A percentile compares a stretch with the other conserved stretches of the same genome.
Evolutionary conservation across 805 yeast genomes (phyloP).

Genomic region (Spathaspora boniae): DNA sequence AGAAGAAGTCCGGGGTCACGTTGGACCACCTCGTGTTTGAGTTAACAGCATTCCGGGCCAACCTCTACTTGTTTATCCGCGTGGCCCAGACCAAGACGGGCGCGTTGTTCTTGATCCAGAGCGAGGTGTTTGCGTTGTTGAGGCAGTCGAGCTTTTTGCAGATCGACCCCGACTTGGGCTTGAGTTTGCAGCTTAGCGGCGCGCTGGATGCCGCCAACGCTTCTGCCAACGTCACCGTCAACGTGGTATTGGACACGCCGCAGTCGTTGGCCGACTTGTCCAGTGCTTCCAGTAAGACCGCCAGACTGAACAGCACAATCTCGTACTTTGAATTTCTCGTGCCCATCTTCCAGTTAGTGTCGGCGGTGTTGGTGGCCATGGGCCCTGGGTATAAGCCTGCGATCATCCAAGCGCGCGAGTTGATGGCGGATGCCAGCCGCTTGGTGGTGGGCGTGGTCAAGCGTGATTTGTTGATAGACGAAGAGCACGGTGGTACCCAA

Average conservation of each 20-base stretch:
- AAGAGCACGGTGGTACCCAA: conserved; percentile 12
- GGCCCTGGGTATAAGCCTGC: conserved; percentile 72
- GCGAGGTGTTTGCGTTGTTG: conserved; percentile 65
- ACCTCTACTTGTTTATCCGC: conserved; percentile 64
- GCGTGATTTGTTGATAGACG: conserved; percentile 45
- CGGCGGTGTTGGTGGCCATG: conserved; percentile 65
- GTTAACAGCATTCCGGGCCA: conserved; percentile 70
- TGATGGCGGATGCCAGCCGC: conserved; percentile 51
- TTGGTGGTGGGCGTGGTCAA: conserved; percentile 62
- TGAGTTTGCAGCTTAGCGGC: conserved; percentile 39
- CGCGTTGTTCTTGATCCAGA: conserved; percentile 70
- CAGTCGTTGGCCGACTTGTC: conserved; percentile 19
- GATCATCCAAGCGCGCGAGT: conserved; percentile 46
- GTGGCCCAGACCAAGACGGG: conserved; percentile 77
- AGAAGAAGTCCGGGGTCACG: conserved; percentile 28
- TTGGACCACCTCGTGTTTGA: conserved; percentile 64
- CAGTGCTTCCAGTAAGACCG: conserved; percentile 10
- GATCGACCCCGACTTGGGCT: conserved; percentile 78
- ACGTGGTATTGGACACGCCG: conserved; percentile 53
- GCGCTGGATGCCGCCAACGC: conserved; percentile 11
- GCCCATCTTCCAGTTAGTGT: conserved; percentile 70
- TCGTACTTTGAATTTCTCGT: conserved; percentile 66
- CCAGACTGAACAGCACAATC: conserved; percentile 19
- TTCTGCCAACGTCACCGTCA: conserved; percentile 37
- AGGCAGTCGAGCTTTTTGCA: conserved; percentile 52